phyloP scores from a whole-genome alignment of 2,329 filamentous ascomycete genomes.

The Aureobasidium mangrovei region DNA sequence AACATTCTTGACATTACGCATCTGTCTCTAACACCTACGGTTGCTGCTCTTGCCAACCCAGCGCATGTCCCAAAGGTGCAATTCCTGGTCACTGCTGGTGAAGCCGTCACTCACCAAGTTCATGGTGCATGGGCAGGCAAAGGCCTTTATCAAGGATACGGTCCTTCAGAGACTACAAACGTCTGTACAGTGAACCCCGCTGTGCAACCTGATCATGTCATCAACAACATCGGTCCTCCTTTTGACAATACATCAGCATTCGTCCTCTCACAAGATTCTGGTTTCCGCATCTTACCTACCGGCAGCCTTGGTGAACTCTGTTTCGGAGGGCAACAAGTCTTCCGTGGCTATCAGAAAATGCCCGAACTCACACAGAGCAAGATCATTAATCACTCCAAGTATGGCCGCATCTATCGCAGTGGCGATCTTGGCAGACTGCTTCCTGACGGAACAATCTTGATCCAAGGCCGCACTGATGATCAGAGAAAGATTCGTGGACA shows the following conservation, averaged over 20 bases:
- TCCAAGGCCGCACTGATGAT: slow-evolving; percentile 65
- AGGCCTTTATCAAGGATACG: slow-evolving; percentile 71
- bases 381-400: slow-evolving; percentile 59
- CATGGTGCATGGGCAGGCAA: slow-evolving; percentile 57
- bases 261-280: slow-evolving; percentile 42
- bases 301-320: slow-evolving; percentile 76
- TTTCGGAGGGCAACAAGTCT: slow-evolving; percentile 77
- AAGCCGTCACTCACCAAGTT: slow-evolving; percentile 66
- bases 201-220: slow-evolving; percentile 49
- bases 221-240: slow-evolving; percentile 67
- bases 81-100: slow-evolving; percentile 73
- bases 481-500: slow-evolving; percentile 78
- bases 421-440: slow-evolving; percentile 77
- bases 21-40: slow-evolving; percentile 76
- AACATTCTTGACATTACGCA: slow-evolving; percentile 60
- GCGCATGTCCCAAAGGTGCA: slow-evolving; percentile 59
- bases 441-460: slow-evolving; percentile 63
- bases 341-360: slow-evolving; percentile 61
- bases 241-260: slow-evolving; percentile 70
- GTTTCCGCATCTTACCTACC: slow-evolving; percentile 50
- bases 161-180: slow-evolving; percentile 79
- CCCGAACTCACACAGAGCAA: slow-evolving; percentile 53
- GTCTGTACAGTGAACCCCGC: slow-evolving; percentile 66
- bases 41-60: slow-evolving; percentile 66
- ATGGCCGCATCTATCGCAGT: slow-evolving; percentile 69